These are phyloP conservation scores for Phialocephala subalpina DNA, from an alignment of 2,329 filamentous ascomycete species.

Conservation along the genomic window DNA sequence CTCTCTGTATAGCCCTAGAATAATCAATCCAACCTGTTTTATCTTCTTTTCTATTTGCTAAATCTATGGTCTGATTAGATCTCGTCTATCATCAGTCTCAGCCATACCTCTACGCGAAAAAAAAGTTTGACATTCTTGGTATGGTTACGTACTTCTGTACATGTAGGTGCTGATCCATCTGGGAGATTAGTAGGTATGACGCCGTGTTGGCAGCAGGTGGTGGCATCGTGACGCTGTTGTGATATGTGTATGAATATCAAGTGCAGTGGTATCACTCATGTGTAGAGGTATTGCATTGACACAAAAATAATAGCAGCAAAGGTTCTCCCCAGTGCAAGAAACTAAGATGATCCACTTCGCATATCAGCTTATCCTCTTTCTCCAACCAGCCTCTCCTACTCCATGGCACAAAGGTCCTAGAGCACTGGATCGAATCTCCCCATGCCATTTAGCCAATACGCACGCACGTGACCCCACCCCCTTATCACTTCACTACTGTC, in stretches of 20 bases:
- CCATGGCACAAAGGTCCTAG: neutral
- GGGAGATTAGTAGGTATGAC: too few relatives aligned
- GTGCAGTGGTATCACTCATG: neutral
- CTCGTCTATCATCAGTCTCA: too few relatives aligned
- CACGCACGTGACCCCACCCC: neutral
- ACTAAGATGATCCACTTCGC: neutral
- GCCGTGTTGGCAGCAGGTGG: too few relatives aligned
- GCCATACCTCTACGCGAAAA: too few relatives aligned
- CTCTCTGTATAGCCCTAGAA: too few relatives aligned
- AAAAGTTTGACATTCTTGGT: too few relatives aligned
- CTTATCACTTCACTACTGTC: neutral
- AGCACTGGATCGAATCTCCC: neutral
- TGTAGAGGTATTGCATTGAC: neutral
- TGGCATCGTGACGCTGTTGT: neutral
- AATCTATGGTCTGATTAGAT: too few relatives aligned
- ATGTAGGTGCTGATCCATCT: too few relatives aligned
- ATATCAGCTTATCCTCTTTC: neutral
- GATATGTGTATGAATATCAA: neutral
- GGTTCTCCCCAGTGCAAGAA: neutral
- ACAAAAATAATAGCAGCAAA: neutral
- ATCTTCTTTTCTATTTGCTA: too few relatives aligned
- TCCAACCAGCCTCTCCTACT: neutral
- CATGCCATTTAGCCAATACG: neutral
- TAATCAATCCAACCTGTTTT: too few relatives aligned
- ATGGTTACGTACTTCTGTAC: too few relatives aligned